Conservation (phyloP, 768 basidiomycete species). For the Naematelia aurantialba region DNA sequence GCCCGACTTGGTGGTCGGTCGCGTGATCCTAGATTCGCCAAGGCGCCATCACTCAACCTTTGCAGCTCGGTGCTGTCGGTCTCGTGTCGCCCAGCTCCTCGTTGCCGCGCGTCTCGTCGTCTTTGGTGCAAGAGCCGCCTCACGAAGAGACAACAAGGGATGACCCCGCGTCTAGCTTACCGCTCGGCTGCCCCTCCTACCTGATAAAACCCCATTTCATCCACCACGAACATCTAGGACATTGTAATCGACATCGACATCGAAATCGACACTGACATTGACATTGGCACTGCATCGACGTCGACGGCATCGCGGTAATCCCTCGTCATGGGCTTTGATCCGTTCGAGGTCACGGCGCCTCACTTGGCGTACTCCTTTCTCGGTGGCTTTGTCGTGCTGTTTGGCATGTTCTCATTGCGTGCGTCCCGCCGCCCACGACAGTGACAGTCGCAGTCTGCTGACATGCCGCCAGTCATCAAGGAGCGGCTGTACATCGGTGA, state of each 20-base stretch:
- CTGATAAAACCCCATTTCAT: not conserved
- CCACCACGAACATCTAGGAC: no score
- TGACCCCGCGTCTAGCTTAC: not conserved
- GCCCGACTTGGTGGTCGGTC: no score
- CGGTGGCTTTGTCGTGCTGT: constrained; percentile 76
- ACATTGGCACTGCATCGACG: no score
- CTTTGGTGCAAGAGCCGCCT: no score
- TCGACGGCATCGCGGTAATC: no score
- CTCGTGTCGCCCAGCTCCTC: no score
- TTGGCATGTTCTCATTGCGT: constrained; percentile 78
- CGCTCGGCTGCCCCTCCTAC: not conserved
- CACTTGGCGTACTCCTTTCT: constrained; percentile 76
- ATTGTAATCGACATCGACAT: no score
- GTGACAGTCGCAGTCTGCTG: constrained; percentile 1
- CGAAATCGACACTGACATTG: no score
- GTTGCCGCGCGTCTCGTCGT: no score
- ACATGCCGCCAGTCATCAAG: constrained; percentile 60
- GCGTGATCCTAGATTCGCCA: no score
- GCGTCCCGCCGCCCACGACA: not conserved
- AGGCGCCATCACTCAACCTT: no score
- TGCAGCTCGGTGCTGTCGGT: no score
- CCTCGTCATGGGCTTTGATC: constrained; percentile 42
- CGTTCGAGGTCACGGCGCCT: constrained; percentile 63
- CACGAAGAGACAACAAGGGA: not conserved
- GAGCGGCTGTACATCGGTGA: constrained; percentile 93